A percentile compares a stretch with the other conserved stretches of the same genome.
Evolutionary conservation across 1,284 basidiomycete species (phyloP).

Genomic region (Leccinum subspadiceum): DNA sequence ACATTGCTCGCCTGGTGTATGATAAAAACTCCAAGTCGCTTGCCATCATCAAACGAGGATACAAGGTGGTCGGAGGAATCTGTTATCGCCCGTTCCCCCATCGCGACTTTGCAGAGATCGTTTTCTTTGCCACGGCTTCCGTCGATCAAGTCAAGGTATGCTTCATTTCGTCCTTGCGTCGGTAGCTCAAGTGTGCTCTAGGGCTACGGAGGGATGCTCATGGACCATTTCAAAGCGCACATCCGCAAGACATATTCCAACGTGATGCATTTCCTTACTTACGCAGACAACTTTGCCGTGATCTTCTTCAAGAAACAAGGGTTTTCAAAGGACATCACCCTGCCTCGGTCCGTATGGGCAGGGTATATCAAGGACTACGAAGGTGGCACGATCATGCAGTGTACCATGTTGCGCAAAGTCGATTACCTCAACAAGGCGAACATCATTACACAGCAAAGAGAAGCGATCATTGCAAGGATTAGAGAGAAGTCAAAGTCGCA

Average conservation of each 20-base stretch:
- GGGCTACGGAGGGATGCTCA: constrained; percentile 98
- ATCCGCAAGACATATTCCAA: constrained; percentile 76
- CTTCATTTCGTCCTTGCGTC: neutral
- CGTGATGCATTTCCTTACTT: constrained; percentile 95
- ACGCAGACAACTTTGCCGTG: constrained; percentile 98
- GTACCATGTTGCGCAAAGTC: constrained; percentile 89
- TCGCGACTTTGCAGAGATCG: constrained; percentile 95
- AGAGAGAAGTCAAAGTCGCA: constrained; percentile 86
- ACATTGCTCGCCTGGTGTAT: constrained; percentile 94
- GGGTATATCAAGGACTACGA: constrained; percentile 99
- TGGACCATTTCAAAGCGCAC: constrained; percentile 98
- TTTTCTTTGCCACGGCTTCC: constrained; percentile 97
- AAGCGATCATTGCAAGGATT: constrained; percentile 88
- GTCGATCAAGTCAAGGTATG: constrained; percentile 95
- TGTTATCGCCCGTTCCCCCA: constrained; percentile 96
- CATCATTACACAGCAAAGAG: constrained; percentile 81
- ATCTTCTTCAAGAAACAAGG: constrained; percentile 99
- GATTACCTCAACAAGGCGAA: constrained; percentile 86
- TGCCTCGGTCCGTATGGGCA: constrained; percentile 91
- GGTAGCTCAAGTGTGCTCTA: constrained; percentile 32
- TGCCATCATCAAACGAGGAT: constrained; percentile 94
- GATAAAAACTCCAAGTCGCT: constrained; percentile 90
- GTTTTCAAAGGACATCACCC: constrained; percentile 95
- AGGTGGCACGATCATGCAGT: constrained; percentile 99
- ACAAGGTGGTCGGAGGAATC: constrained; percentile 97